Evolutionary conservation across 2,329 filamentous ascomycete genomes (phyloP), one percentile per base, ranked within the genome.

Genomic region (Cryoendolithus antarcticus): DNA sequence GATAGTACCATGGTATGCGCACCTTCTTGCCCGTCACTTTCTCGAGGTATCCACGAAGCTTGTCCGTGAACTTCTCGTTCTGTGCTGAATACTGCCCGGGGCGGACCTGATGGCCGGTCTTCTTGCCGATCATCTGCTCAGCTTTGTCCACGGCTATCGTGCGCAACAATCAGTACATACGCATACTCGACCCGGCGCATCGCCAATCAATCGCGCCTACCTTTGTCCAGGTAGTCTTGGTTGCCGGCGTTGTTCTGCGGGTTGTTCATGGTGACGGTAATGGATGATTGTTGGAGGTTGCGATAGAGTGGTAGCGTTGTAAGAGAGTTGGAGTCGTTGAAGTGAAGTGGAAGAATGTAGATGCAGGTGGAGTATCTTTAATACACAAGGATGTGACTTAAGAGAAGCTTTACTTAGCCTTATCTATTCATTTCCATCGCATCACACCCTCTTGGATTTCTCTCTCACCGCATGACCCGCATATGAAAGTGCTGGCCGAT

Each of bases 1-100:
- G 15, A 19, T 19, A 9, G 13, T 8, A 21, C 13, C 8, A 27
- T 27, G 8, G 31, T 11, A 31, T 21, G 27, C 33, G 37, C 6
- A 55, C 55, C 40, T 56, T 48, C 52, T 55, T 55, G 39, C 54
- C 55, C 10, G 55, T 55, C 9, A 46, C 40, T 50, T 56, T 55
- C 48, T 57, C 54, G 34, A 57, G 51, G 34, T 51, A 48, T 13
- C 41, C 46, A 30, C 55, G 48, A 10, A 48, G 44, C 40, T 51
- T 54, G 35, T 58, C 55, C 39, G 53, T 55, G 40, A 57, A 45
- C 50, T 56, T 57, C 49, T 57, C 54, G 45, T 57, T 57, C 34
- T 48, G 47, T 10, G 39, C 40, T 30, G 54, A 42, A 34, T 51
- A 46, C 46, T 55, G 53, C 34, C 32, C 41, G 13, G 53, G 46